Base-by-base conservation (phyloP, 2,329 filamentous ascomycete species). In the Hypoxylon sp. region DNA sequence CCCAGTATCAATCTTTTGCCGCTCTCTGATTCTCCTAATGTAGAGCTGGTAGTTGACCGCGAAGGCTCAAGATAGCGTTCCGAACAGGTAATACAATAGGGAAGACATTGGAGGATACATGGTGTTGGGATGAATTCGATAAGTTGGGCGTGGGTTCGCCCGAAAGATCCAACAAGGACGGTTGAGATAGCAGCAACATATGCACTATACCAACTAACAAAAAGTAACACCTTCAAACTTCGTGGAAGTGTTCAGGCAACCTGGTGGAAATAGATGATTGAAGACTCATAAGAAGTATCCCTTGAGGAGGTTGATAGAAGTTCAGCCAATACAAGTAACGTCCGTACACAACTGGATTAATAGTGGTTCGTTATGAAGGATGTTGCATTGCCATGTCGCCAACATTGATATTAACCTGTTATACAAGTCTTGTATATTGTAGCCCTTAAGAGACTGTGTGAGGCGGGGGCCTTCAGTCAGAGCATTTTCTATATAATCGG, bases 401-500 rank as follows among this genome's bases (percentile, higher is more conserved):
- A 27, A 27, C 3, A 5, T 37, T 2, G 2, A 14, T 37, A 37
- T 37, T 37, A 1, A 20, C 20, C 20, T 20, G 20, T 20, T 14
- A 5, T 37, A 5, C 33, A 37, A 10, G 11, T 13, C 8, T 37
- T 14, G 33, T 42, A 20, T n/a, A 8, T 42, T n/a, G n/a, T n/a
- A 42, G n/a, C 40, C n/a, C 14, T n/a, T 1, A n/a, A 3, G n/a
- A 42, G 2, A 6, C 40, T 17, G 17, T 20, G 40, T n/a, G 14
- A 44, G n/a, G 22, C 33, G 20, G 27, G 33, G 27, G 60, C 51
- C 44, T 53, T 44, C 2, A 40, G 37, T 6, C 7, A 30, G n/a
- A 37, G 40, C 31, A 53, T 30, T 46, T 59, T 59, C 33, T 58
- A 48, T 20, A 48, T n/a, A 27, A 42, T 42, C 17, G 14, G 13